A percentile compares a stretch with the other conserved stretches of the same genome.
phyloP scores from a whole-genome alignment of 2,329 filamentous ascomycete species.

The Blastomyces silverae region DNA sequence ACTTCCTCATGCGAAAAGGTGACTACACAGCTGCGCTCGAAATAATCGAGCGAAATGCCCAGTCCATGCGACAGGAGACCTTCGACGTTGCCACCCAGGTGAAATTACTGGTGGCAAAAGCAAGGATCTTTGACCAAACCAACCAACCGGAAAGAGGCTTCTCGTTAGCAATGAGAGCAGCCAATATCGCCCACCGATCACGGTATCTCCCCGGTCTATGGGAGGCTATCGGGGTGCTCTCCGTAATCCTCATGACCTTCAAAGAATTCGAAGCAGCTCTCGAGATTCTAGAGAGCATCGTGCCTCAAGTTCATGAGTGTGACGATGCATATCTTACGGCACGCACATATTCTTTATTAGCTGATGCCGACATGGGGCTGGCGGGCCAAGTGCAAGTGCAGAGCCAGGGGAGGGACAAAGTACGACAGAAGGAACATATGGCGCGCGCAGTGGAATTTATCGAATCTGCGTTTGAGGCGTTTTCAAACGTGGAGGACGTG shows the following conservation, averaged over 20 bases:
- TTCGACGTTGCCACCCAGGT: constrained; percentile 63
- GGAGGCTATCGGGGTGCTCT: constrained; percentile 61
- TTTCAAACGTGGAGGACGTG: constrained; percentile 59
- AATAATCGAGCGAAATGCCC: constrained; percentile 48
- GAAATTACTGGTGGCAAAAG: constrained; percentile 65
- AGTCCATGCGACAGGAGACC: constrained; percentile 48
- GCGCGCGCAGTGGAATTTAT: constrained; percentile 55
- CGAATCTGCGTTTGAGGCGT: constrained; percentile 58
- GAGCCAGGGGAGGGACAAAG: constrained; percentile 27
- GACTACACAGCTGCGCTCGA: constrained; percentile 50
- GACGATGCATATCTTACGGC: constrained; percentile 58
- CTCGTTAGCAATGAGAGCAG: constrained; percentile 67
- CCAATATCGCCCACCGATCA: constrained; percentile 64
- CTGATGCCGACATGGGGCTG: constrained; percentile 71
- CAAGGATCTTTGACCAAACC: constrained; percentile 59
- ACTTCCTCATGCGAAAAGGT: constrained; percentile 50
- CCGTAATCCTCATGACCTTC: constrained; percentile 61
- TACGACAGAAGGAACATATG: constrained; percentile 51
- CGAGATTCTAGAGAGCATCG: constrained; percentile 58
- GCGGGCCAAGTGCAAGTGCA: constrained; percentile 50
- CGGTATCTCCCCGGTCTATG: constrained; percentile 64
- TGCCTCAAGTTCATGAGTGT: constrained; percentile 71
- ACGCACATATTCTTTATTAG: constrained; percentile 61
- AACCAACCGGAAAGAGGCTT: constrained; percentile 68
- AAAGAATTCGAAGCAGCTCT: constrained; percentile 63